These are phyloP conservation scores for Boletus patriciae DNA, from an alignment of 768 basidiomycete genomes.

Conservation along the genomic window DNA sequence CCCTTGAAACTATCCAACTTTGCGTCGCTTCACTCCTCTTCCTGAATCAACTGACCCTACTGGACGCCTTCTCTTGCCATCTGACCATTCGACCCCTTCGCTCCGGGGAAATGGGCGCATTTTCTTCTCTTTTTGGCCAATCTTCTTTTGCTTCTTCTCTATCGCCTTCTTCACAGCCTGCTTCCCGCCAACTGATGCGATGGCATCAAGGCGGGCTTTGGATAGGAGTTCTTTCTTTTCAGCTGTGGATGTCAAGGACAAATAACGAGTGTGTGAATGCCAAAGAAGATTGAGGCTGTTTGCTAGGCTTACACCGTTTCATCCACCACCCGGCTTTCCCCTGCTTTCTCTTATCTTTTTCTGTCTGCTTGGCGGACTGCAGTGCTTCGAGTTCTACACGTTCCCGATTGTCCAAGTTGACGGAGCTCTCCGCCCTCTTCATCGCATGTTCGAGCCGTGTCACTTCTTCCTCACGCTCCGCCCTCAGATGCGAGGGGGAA, in stretches of 20 bases:
- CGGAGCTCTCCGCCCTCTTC: slow-evolving; percentile 72
- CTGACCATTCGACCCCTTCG: slow-evolving; percentile 11
- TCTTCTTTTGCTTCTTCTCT: slow-evolving; percentile 86
- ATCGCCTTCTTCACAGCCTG: slow-evolving; percentile 83
- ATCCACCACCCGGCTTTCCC: slow-evolving; percentile 87
- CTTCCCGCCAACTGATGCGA: slow-evolving; percentile 74
- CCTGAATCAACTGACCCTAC: slow-evolving; percentile 9
- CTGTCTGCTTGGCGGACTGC: slow-evolving; percentile 43
- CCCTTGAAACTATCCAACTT: slow-evolving; percentile 7
- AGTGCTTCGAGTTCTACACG: slow-evolving; percentile 72
- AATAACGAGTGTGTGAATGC: slow-evolving; percentile 1
- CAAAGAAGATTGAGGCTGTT: background rate
- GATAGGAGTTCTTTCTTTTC: slow-evolving; percentile 75
- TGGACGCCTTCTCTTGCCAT: slow-evolving; percentile 19
- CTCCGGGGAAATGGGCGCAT: slow-evolving; percentile 61
- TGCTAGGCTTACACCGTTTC: slow-evolving; percentile 64
- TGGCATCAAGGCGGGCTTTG: slow-evolving; percentile 75
- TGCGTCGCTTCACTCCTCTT: slow-evolving; percentile 26
- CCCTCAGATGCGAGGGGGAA: slow-evolving; percentile 59
- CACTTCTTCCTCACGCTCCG: slow-evolving; percentile 68
- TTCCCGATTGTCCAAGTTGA: slow-evolving; percentile 71
- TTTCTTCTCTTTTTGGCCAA: slow-evolving; percentile 86
- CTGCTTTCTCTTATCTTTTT: slow-evolving; percentile 57
- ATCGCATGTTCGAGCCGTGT: slow-evolving; percentile 67
- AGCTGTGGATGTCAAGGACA: slow-evolving; percentile 42